Conservation (phyloP, 2,329 filamentous ascomycete species). For the Pyricularia sp. region DNA sequence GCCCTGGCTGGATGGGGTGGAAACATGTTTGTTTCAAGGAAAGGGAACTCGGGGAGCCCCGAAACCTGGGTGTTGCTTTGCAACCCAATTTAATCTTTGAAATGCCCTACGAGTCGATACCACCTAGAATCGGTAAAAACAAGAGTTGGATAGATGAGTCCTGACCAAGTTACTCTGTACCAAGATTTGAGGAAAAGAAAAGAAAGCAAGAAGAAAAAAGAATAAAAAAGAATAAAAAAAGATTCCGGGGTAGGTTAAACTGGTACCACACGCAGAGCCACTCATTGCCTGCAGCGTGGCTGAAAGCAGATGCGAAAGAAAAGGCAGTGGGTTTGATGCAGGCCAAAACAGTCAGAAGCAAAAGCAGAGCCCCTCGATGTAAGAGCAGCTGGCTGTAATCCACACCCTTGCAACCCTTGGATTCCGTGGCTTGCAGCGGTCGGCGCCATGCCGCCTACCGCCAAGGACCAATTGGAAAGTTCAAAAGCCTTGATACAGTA, state of each 20-base stretch:
- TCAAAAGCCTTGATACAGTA: background rate
- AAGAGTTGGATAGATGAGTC: background rate
- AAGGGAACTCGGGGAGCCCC: background rate
- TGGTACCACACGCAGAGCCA: background rate
- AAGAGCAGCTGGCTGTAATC: background rate
- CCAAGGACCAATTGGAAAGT: background rate
- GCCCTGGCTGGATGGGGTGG: background rate
- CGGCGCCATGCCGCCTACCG: background rate
- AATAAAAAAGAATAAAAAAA: background rate
- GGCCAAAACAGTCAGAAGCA: background rate
- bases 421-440: background rate
- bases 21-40: constrained; percentile 1
- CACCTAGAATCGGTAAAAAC: background rate
- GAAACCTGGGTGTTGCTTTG: background rate
- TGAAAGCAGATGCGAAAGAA: background rate
- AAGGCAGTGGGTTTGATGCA: background rate
- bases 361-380: background rate
- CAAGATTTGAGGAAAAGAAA: background rate
- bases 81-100: background rate
- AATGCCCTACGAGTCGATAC: background rate
- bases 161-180: background rate
- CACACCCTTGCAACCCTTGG: background rate
- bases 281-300: background rate
- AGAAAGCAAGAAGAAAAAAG: background rate
- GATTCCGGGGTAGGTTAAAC: background rate